phyloP scores from a whole-genome alignment of 495 filamentous ascomycete genomes.

The Talaromyces thailandensis region DNA sequence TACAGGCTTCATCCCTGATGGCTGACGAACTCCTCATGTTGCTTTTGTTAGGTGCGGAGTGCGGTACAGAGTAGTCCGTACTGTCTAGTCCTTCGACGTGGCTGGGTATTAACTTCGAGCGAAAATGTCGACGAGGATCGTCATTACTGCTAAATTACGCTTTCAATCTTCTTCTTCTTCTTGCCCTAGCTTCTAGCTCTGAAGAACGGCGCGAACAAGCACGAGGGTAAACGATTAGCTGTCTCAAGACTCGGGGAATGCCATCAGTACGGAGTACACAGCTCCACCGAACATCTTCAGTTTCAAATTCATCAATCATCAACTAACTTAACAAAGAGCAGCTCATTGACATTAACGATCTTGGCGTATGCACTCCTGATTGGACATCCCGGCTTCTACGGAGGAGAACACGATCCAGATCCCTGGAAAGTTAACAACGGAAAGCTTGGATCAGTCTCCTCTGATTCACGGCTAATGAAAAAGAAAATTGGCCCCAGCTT shows the following conservation, averaged over 20 bases:
- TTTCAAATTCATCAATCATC: too few relatives aligned
- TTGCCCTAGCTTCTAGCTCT: neutral
- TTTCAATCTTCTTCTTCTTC: neutral
- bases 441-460: neutral
- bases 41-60: neutral
- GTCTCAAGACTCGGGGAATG: neutral
- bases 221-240: neutral
- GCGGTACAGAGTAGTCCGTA: too few relatives aligned
- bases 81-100: neutral
- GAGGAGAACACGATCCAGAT: neutral
- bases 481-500: neutral
- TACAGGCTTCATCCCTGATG: too few relatives aligned
- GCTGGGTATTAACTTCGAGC: neutral
- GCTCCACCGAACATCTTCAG: too few relatives aligned
- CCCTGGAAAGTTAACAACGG: neutral
- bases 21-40: neutral
- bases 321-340: neutral
- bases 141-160: neutral
- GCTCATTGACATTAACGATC: neutral
- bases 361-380: neutral
- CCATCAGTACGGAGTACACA: too few relatives aligned
- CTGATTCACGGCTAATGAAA: too few relatives aligned
- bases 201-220: neutral
- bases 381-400: neutral
- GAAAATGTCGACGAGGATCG: neutral